These are phyloP conservation scores for Simplicillium aogashimaense DNA, from an alignment of 2,329 filamentous ascomycete species.

Conservation along the genomic window DNA sequence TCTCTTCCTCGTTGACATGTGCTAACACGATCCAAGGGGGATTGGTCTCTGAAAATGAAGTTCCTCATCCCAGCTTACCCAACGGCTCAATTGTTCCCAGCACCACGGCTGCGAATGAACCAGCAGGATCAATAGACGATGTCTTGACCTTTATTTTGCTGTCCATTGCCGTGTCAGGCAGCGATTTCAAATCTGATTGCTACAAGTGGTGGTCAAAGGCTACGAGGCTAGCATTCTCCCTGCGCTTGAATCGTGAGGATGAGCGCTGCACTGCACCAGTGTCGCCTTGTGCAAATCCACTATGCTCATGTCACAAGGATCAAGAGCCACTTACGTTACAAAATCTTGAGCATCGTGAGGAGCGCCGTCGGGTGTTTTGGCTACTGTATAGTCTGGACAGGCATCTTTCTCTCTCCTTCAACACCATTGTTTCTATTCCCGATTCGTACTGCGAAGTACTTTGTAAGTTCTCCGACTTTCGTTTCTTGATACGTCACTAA, in stretches of 20 bases:
- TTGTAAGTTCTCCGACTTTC: slow-evolving; percentile 11
- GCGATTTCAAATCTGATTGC: slow-evolving; percentile 37
- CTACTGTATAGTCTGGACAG: slow-evolving; percentile 35
- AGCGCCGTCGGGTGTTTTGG: slow-evolving; percentile 37
- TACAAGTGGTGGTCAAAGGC: slow-evolving; percentile 37
- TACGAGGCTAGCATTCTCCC: slow-evolving; percentile 23
- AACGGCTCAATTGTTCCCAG: slow-evolving; percentile 14
- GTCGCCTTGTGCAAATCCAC: slow-evolving; percentile 19
- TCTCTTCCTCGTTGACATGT: background rate
- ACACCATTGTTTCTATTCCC: slow-evolving; percentile 29
- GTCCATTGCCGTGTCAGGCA: slow-evolving; percentile 33
- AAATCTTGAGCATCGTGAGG: slow-evolving; percentile 31
- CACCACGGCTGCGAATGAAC: slow-evolving; percentile 22
- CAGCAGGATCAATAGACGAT: slow-evolving; percentile 25
- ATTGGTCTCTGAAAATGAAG: slow-evolving; percentile 20
- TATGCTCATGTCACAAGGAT: slow-evolving; percentile 19
- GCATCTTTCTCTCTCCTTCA: slow-evolving; percentile 36
- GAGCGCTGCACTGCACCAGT: slow-evolving; percentile 18
- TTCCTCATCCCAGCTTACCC: slow-evolving; percentile 13
- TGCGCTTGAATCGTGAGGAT: slow-evolving; percentile 28
- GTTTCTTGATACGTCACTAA: background rate
- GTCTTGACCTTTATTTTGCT: slow-evolving; percentile 35
- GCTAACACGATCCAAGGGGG: slow-evolving; percentile 14
- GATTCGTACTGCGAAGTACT: slow-evolving; percentile 35
- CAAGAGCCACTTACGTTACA: slow-evolving; percentile 14